Conservation (phyloP, 1,284 basidiomycete species). For the Sphaerobolus stellatus region DNA sequence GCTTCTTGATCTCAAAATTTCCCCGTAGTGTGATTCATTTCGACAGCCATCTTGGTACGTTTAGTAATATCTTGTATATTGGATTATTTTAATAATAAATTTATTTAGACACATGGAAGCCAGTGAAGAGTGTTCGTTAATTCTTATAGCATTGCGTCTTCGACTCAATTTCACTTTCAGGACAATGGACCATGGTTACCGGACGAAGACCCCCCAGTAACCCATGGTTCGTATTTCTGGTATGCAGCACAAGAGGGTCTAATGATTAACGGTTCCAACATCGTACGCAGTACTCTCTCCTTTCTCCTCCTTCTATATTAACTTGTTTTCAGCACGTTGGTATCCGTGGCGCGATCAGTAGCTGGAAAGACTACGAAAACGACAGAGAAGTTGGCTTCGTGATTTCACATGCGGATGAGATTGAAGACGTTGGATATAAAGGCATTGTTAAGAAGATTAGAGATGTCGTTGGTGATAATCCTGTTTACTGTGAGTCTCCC, state of each 20-base stretch:
- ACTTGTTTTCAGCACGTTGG: constrained; percentile 30
- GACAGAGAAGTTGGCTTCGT: constrained; percentile 33
- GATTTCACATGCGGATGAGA: constrained; percentile 36
- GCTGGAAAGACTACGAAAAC: constrained; percentile 35
- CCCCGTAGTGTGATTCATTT: constrained; percentile 39
- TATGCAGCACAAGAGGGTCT: constrained; percentile 41
- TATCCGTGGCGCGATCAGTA: constrained; percentile 31
- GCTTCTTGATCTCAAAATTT: too few relatives aligned
- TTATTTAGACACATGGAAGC: constrained; percentile 33
- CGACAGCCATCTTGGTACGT: constrained; percentile 37
- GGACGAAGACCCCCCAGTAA: constrained; percentile 34
- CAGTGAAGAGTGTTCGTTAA: constrained; percentile 20
- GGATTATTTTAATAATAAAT: neutral
- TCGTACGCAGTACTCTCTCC: constrained; percentile 28
- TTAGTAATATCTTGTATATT: neutral
- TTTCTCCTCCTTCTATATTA: neutral
- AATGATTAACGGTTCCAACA: constrained; percentile 37
- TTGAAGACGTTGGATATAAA: constrained; percentile 34
- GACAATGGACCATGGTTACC: constrained; percentile 33
- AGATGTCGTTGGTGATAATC: constrained; percentile 35
- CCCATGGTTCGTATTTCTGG: constrained; percentile 43
- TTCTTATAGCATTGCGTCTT: neutral
- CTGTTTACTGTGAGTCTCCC: constrained; percentile 34
- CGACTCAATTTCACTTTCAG: constrained; percentile 5
- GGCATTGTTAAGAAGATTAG: constrained; percentile 34